Conservation (phyloP, 345 rosid genomes). For the Hypericum androsaemum region DNA sequence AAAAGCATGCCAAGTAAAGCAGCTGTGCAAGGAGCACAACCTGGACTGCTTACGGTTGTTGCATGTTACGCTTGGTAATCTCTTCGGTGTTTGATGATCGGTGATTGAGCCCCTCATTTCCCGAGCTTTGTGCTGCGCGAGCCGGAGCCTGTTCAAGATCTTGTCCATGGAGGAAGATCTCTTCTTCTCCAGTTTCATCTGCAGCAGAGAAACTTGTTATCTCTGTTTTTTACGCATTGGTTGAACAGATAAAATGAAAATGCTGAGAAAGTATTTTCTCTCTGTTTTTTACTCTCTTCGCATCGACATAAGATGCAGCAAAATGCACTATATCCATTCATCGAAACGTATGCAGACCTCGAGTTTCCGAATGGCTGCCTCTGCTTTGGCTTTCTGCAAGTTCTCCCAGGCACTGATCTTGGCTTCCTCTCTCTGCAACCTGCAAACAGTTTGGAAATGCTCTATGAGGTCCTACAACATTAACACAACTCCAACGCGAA, state of each 20-base stretch:
- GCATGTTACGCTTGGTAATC: constrained; percentile 24
- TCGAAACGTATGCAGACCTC: constrained; percentile 38
- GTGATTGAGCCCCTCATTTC: constrained; percentile 62
- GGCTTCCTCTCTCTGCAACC: constrained; percentile 80
- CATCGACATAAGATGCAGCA: not conserved
- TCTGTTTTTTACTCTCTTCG: not conserved
- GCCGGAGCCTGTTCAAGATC: constrained; percentile 62
- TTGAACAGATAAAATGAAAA: not conserved
- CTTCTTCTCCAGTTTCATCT: constrained; percentile 91
- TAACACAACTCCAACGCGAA: too few species aligned
- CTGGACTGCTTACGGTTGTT: constrained; percentile 29
- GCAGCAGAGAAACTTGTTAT: constrained; percentile 1
- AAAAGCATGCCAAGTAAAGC: constrained; percentile 38
- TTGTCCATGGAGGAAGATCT: constrained; percentile 72
- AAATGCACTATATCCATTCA: not conserved
- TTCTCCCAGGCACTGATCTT: constrained; percentile 95
- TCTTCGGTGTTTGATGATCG: constrained; percentile 24
- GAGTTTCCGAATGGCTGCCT: constrained; percentile 79
- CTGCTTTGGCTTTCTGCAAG: constrained; percentile 94
- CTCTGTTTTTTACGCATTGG: too few species aligned
- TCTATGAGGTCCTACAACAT: too few species aligned
- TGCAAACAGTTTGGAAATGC: constrained; percentile 16
- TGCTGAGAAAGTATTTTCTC: not conserved
- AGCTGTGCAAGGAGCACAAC: constrained; percentile 32
- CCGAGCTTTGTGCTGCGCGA: constrained; percentile 53